A percentile compares a stretch with the other conserved stretches of the same genome.
phyloP scores from a whole-genome alignment of 306 rosid genomes.

The Elaeagnus macrophylla region DNA sequence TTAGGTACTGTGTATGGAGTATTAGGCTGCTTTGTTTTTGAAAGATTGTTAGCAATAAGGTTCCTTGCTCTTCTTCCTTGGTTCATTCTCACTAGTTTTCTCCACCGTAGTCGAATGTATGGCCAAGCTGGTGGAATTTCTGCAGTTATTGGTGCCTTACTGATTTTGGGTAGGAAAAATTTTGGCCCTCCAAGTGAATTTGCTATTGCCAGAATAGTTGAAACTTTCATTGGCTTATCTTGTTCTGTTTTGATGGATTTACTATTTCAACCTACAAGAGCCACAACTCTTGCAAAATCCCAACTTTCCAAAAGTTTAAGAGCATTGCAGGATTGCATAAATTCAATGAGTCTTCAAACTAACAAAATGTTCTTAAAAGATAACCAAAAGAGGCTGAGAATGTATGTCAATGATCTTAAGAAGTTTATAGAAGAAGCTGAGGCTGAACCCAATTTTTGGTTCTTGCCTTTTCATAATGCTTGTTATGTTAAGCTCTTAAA shows the following conservation, averaged over 20 bases:
- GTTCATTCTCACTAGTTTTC: constrained; percentile 58
- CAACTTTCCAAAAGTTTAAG: constrained; percentile 35
- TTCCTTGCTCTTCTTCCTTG: constrained; percentile 60
- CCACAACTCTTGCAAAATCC: constrained; percentile 36
- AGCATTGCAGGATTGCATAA: constrained; percentile 30
- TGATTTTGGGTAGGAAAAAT: constrained; percentile 45
- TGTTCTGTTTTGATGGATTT: constrained; percentile 46
- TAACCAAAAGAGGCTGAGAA: constrained; percentile 19
- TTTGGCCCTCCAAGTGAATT: constrained; percentile 59
- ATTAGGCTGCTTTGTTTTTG: constrained; percentile 44
- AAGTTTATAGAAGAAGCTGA: constrained; percentile 49
- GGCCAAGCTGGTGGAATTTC: constrained; percentile 67
- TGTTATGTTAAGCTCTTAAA: constrained; percentile 34
- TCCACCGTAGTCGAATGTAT: constrained; percentile 51
- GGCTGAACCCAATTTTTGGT: constrained; percentile 66
- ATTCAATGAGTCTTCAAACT: constrained; percentile 21
- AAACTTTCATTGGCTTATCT: constrained; percentile 53
- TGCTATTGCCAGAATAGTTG: constrained; percentile 45
- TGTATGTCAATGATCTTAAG: constrained; percentile 26
- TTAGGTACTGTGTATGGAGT: constrained; percentile 60
- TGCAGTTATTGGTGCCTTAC: constrained; percentile 51
- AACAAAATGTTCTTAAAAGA: constrained; percentile 16
- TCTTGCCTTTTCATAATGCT: constrained; percentile 36
- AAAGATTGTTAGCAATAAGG: constrained; percentile 26
- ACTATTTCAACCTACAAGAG: constrained; percentile 43